These are phyloP conservation scores for Endogone sp. DNA, from an alignment of 192 early-diverging fungal species.

Conservation along the genomic window DNA sequence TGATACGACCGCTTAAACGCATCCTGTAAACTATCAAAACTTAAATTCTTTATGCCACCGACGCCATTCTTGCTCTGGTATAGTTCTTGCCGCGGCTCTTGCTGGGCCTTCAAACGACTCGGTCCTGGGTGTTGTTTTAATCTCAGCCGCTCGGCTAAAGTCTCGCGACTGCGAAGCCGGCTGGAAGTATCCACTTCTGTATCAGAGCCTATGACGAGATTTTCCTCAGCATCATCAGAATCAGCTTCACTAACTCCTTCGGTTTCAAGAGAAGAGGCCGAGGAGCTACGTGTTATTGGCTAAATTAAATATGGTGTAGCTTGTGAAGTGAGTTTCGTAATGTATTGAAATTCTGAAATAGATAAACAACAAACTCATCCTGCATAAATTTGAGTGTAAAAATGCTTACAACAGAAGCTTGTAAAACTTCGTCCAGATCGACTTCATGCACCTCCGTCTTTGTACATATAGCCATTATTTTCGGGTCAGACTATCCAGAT, in stretches of 20 bases:
- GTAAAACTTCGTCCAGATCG: slow-evolving; percentile 49
- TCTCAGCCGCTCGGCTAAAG: slow-evolving; percentile 31
- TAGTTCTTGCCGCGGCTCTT: slow-evolving; percentile 24
- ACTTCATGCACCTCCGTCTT: slow-evolving; percentile 66
- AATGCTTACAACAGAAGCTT: not conserved
- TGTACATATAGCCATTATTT: slow-evolving; percentile 62
- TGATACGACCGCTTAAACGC: slow-evolving; percentile 40
- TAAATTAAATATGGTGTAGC: not conserved
- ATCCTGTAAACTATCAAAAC: slow-evolving; percentile 59
- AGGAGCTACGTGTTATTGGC: not conserved
- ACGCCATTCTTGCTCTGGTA: slow-evolving; percentile 1
- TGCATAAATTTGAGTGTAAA: not conserved
- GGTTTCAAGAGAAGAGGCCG: not conserved
- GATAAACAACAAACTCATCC: no score
- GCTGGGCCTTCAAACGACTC: slow-evolving; percentile 11
- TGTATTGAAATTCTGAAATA: no score
- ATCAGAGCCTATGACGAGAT: not conserved
- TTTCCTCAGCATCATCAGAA: not conserved
- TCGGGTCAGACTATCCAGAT: slow-evolving; percentile 40
- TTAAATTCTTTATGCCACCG: slow-evolving; percentile 27
- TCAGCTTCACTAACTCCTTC: not conserved
- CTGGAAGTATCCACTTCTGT: not conserved
- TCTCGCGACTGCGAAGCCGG: not conserved
- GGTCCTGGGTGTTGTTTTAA: not conserved
- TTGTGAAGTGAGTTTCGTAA: no score